These are phyloP conservation scores for Tetrapyrgos nigripes DNA, from an alignment of 1,284 basidiomycete genomes.

Conservation along the genomic window DNA sequence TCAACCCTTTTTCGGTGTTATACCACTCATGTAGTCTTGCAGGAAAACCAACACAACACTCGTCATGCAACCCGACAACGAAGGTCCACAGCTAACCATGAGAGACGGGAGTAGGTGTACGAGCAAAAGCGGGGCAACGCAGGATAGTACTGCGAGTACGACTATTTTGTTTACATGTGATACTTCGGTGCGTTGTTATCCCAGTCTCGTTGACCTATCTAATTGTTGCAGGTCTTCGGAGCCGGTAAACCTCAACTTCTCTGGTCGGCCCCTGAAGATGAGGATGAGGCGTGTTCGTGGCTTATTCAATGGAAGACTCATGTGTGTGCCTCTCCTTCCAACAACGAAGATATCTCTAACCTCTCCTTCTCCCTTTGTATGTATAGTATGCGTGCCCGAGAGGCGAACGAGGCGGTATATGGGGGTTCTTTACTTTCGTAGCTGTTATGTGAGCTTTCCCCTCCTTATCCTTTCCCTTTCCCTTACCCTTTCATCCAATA, in stretches of 20 bases:
- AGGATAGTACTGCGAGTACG: slow-evolving; percentile 56
- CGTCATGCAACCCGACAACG: slow-evolving; percentile 47
- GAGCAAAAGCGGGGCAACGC: slow-evolving; percentile 43
- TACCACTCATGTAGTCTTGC: background rate
- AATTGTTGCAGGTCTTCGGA: too few species aligned
- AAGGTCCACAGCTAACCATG: slow-evolving; percentile 44
- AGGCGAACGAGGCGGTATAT: slow-evolving; percentile 54
- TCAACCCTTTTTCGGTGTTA: background rate
- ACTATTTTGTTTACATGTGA: slow-evolving; percentile 77
- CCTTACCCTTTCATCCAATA: slow-evolving; percentile 30
- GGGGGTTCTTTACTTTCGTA: slow-evolving; percentile 58
- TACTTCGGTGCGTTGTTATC: slow-evolving; percentile 46
- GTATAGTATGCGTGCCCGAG: slow-evolving; percentile 69
- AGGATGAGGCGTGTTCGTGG: slow-evolving; percentile 68
- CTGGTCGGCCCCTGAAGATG: slow-evolving; percentile 64
- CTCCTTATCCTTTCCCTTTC: slow-evolving; percentile 11
- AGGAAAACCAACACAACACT: slow-evolving; percentile 71
- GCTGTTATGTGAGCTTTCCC: slow-evolving; percentile 54
- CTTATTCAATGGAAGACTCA: slow-evolving; percentile 77
- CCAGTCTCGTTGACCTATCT: too few species aligned
- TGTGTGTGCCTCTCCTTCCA: slow-evolving; percentile 44
- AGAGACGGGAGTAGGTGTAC: slow-evolving; percentile 66
- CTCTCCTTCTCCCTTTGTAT: too few species aligned
- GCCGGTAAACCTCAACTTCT: slow-evolving; percentile 64
- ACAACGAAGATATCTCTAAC: slow-evolving; percentile 8